These are phyloP conservation scores for Stropharia rugosoannulata DNA, from an alignment of 768 basidiomycete genomes.

Conservation along the genomic window DNA sequence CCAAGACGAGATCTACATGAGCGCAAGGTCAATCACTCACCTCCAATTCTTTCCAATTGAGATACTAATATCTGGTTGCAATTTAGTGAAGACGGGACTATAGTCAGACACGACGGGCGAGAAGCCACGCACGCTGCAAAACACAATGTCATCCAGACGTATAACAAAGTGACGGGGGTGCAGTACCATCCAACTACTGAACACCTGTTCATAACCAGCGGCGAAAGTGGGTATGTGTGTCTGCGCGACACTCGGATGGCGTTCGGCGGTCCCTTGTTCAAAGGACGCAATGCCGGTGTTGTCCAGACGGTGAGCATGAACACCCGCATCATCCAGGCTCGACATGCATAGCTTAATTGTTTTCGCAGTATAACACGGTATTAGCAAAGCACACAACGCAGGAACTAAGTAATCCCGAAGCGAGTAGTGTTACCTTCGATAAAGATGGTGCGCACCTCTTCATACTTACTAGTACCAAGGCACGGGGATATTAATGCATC, in stretches of 20 bases:
- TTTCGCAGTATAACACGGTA: slow-evolving; percentile 38
- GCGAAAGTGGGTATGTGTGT: slow-evolving; percentile 55
- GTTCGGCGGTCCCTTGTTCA: slow-evolving; percentile 49
- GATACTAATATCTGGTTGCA: background rate
- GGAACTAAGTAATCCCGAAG: slow-evolving; percentile 58
- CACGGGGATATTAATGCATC: background rate
- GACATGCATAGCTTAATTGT: background rate
- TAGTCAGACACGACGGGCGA: slow-evolving; percentile 63
- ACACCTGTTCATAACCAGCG: slow-evolving; percentile 67
- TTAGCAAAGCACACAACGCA: slow-evolving; percentile 37
- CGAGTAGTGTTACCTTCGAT: slow-evolving; percentile 70
- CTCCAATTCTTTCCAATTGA: background rate
- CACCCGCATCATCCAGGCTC: background rate
- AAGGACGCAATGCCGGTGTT: slow-evolving; percentile 48
- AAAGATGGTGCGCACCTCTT: slow-evolving; percentile 48
- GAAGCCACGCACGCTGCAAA: slow-evolving; percentile 28
- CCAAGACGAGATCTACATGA: slow-evolving; percentile 67
- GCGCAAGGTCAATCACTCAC: slow-evolving; percentile 50
- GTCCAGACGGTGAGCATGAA: slow-evolving; percentile 45
- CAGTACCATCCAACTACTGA: slow-evolving; percentile 69
- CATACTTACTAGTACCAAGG: no score
- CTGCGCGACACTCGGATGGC: slow-evolving; percentile 75
- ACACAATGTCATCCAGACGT: slow-evolving; percentile 51
- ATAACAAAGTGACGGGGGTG: slow-evolving; percentile 59
- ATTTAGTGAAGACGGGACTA: slow-evolving; percentile 67